A percentile compares a stretch with the other conserved stretches of the same genome.
Conservation (phyloP, 179 eudicot species). For the Heliamphora pulchella region DNA sequence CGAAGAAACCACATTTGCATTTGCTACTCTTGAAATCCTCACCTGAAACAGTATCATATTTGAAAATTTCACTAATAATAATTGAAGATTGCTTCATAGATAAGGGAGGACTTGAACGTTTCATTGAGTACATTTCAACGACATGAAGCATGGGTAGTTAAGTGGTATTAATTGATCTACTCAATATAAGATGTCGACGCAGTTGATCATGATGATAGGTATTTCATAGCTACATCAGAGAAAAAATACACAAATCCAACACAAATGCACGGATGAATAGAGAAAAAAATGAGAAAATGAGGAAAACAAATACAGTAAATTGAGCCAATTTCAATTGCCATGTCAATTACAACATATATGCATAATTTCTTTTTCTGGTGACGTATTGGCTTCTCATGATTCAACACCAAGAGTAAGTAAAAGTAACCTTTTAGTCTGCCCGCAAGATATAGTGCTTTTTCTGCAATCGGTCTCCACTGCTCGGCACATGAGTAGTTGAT, state of each 20-base stretch:
- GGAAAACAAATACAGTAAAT: no score
- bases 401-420: not conserved
- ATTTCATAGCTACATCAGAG: no score
- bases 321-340: not conserved
- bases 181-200: no score
- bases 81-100: not conserved
- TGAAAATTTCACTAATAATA: not conserved
- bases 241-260: no score
- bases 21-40: conserved; percentile 26
- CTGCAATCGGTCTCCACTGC: conserved; percentile 95
- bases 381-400: not conserved
- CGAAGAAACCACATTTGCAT: conserved; percentile 28
- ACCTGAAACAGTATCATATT: conserved; percentile 22
- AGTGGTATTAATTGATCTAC: no score
- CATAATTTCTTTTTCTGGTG: not conserved
- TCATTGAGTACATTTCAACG: no score
- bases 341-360: not conserved
- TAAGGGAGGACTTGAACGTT: no score
- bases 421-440: conserved; percentile 63
- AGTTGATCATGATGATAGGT: no score
- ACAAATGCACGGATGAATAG: no score
- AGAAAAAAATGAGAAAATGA: no score
- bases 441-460: conserved; percentile 67
- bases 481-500: conserved; percentile 90
- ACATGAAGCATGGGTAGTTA: no score